Base-by-base conservation (phyloP, 768 basidiomycete genomes). In the Boletus patriciae region DNA sequence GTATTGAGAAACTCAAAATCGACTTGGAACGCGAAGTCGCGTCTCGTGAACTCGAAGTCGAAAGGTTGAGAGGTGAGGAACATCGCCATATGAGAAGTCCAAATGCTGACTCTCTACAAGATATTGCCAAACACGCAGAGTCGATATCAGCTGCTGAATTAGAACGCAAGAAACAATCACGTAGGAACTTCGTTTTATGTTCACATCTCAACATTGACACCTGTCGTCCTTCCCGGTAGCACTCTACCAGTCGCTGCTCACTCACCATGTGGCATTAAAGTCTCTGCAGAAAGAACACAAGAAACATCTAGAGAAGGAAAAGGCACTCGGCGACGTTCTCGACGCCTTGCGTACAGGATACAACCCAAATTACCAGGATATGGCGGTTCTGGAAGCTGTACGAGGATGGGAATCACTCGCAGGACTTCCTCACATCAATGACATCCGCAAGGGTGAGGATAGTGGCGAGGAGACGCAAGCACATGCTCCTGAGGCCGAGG, bases 361-460 rank as follows among this genome's bases (percentile, higher is more conserved):
- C 76, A 99, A 99, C 70, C 96, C 96, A 16, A 99, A 99, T 71
- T 98, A 98, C 73, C 95, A 98, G 70, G 96, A 99, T 69, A 98
- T 99, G 96, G 94, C 94, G 3, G 96, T 98, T 46, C 83, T 97
- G 29, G 95, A 96, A 63, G 95, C 96, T 18, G 94, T 98, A 16
- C 86, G 94, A 46, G 95, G 94, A 15, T 98, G 92, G 87, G 91
- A 94, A 68, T 85, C 80, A 42, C 78, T 86, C 9, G 85, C 87
- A 13, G 81, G 81, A 2, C 72, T 90, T 19, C 86, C 86, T 2
- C 88, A 88, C 54, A 86, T 89, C 66, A 85, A 86, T 59, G 86
- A 90, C 46, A 79, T 82, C 9, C 80, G 77, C 27, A 84, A 85
- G 63, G 80, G 63, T 18, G 66, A 79, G 9, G 74, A 75, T 16